A percentile compares a stretch with the other conserved stretches of the same genome.
Evolutionary conservation across 257 asterid species (phyloP).

Genomic region (Fraxinus excelsior): DNA sequence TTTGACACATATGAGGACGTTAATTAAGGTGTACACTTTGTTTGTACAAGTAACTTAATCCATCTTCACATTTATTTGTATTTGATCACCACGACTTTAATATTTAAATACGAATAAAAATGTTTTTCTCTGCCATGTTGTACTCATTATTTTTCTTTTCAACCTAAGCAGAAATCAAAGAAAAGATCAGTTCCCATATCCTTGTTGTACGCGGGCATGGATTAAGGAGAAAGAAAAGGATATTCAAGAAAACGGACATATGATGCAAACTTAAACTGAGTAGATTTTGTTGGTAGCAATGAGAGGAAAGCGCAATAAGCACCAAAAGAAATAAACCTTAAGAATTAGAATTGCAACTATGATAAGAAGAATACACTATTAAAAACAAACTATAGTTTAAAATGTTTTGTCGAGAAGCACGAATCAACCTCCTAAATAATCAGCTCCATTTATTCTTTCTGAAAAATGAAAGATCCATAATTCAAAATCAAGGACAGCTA

Average conservation of each 20-base stretch:
- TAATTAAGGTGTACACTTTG: neutral
- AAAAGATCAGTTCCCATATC: conserved; percentile 17
- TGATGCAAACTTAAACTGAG: neutral
- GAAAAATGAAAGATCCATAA: neutral
- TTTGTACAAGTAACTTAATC: too few species aligned
- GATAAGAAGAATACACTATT: neutral
- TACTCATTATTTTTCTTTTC: too few species aligned
- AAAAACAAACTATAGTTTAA: neutral
- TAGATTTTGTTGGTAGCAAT: neutral
- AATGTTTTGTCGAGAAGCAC: neutral
- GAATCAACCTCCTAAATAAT: conserved; percentile 4
- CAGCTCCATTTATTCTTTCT: neutral
- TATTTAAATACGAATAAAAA: too few species aligned
- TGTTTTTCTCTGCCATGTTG: too few species aligned
- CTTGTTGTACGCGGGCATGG: neutral
- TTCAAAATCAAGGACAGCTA: conserved; percentile 8
- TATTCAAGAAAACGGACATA: neutral
- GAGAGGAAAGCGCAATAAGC: neutral
- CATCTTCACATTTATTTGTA: too few species aligned
- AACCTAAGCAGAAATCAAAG: conserved; percentile 15
- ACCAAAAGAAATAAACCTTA: neutral
- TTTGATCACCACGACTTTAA: too few species aligned
- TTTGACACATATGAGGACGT: too few species aligned
- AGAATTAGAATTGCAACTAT: neutral
- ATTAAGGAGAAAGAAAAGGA: neutral